Percentiles rank a stretch among this genome's conserved stretches.
Conservation (phyloP, 139 green algal species). For the Coelastrella sp. region DNA sequence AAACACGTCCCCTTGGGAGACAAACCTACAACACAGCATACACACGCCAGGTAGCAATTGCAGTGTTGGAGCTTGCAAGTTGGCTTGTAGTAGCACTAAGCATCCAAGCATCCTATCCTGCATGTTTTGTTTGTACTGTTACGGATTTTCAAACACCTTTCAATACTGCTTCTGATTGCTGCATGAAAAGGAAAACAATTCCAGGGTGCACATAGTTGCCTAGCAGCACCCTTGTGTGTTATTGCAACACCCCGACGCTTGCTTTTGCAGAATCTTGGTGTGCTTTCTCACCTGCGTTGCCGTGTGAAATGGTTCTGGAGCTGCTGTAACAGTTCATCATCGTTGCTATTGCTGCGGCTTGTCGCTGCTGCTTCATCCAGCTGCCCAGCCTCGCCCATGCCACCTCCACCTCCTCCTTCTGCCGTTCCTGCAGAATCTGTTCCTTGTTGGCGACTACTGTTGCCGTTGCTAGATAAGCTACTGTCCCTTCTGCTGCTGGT, state of each 20-base stretch:
- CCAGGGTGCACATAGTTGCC: no score
- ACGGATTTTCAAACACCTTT: no score
- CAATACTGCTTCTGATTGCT: no score
- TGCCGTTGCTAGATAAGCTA: not conserved
- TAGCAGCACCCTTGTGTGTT: no score
- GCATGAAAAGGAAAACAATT: no score
- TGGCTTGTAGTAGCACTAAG: no score
- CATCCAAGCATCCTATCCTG: no score
- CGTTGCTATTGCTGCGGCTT: not conserved
- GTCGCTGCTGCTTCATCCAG: not conserved
- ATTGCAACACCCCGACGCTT: no score
- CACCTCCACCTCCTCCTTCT: not conserved
- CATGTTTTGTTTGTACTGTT: no score
- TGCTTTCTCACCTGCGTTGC: constrained; percentile 15
- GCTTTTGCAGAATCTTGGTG: no score
- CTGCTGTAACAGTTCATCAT: constrained; percentile 20
- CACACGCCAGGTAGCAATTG: no score
- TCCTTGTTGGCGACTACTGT: not conserved
- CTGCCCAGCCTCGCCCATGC: not conserved
- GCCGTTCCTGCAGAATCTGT: not conserved
- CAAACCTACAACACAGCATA: not conserved
- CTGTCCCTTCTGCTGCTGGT: not conserved
- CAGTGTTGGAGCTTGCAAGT: no score
- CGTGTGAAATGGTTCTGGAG: constrained; percentile 35
- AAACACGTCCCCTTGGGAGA: constrained; percentile 17